phyloP scores from a whole-genome alignment of 352 stramenopile species.

The Chloridella minuta region DNA sequence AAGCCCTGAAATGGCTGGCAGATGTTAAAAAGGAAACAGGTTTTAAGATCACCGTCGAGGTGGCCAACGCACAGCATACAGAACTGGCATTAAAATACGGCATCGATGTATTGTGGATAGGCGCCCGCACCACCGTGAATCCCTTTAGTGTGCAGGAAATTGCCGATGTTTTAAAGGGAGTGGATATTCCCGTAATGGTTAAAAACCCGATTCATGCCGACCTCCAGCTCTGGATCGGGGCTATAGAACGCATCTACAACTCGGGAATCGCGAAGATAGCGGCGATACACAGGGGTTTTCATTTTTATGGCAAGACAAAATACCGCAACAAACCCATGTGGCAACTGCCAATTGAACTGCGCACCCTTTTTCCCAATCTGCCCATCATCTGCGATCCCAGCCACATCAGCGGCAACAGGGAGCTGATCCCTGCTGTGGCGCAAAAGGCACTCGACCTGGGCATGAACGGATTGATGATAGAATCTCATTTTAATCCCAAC shows the following conservation, averaged over 20 bases:
- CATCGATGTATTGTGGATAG: not conserved
- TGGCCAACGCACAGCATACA: not conserved
- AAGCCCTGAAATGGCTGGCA: not conserved
- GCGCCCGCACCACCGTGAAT: not conserved
- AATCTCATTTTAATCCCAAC: not conserved
- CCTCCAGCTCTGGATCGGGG: not conserved
- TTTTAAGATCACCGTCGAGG: not conserved
- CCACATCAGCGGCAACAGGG: not conserved
- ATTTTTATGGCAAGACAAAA: not conserved
- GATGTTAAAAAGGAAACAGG: not conserved
- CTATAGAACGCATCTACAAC: not conserved
- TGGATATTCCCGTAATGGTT: not conserved
- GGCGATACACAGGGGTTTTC: not conserved
- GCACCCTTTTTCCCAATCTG: not conserved
- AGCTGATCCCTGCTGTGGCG: not conserved
- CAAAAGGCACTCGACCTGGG: not conserved
- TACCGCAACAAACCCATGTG: not conserved
- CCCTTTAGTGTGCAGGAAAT: not conserved
- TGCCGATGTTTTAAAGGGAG: not conserved
- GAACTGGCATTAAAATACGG: not conserved
- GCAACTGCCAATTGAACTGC: not conserved
- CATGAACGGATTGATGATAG: not conserved
- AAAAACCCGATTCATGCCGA: not conserved
- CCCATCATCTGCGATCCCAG: not conserved
- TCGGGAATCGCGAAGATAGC: not conserved